A percentile compares a stretch with the other conserved stretches of the same genome.
phyloP scores from a whole-genome alignment of 129 eudicot genomes.

The Pittosporum tobira region DNA sequence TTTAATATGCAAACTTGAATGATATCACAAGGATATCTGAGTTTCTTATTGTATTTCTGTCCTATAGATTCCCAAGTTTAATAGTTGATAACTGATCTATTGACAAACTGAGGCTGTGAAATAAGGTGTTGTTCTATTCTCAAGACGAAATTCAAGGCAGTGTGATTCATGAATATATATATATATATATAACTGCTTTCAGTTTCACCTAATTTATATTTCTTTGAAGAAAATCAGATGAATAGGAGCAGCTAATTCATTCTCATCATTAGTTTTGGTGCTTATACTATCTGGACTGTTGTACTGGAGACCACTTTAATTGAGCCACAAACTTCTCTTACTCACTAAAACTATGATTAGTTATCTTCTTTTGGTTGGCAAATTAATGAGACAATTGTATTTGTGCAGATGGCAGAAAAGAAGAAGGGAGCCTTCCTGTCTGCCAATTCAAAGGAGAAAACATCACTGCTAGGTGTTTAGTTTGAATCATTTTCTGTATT shows the following conservation, averaged over 20 bases:
- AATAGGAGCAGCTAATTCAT: conserved; percentile 1
- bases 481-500: not conserved
- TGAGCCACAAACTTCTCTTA: not conserved
- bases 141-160: too few relatives aligned
- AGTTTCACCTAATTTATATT: too few relatives aligned
- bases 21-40: not conserved
- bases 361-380: conserved; percentile 7
- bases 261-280: not conserved
- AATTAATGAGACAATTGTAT: conserved; percentile 9
- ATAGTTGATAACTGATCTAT: too few relatives aligned
- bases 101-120: too few relatives aligned
- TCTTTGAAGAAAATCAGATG: not conserved
- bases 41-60: too few relatives aligned
- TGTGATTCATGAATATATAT: too few relatives aligned
- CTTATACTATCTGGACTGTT: not conserved
- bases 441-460: conserved; percentile 35
- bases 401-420: conserved; percentile 57
- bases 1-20: not conserved
- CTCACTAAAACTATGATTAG: conserved; percentile 2
- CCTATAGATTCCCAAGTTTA: too few relatives aligned
- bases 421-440: conserved; percentile 36
- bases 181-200: too few relatives aligned
- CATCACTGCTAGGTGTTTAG: conserved; percentile 46
- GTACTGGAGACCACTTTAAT: conserved; percentile 1
- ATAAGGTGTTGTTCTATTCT: too few relatives aligned